These are phyloP conservation scores for Cerrena zonata DNA, from an alignment of 1,284 basidiomycete species.

Conservation along the genomic window DNA sequence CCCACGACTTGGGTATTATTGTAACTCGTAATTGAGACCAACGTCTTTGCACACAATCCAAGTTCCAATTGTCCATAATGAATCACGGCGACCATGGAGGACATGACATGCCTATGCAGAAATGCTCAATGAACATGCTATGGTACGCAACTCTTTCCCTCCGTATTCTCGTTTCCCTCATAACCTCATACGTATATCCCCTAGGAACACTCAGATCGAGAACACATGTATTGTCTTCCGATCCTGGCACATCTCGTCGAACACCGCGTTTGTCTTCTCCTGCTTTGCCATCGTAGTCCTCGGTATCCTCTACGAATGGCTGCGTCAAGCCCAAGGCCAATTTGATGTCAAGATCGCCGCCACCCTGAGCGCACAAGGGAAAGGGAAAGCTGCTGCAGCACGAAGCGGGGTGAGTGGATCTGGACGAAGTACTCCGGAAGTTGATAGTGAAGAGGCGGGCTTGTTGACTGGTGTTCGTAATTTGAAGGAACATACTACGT, in stretches of 20 bases:
- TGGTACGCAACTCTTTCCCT: conserved; percentile 36
- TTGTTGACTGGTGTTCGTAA: conserved; percentile 46
- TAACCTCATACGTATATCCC: not conserved
- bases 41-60: no score
- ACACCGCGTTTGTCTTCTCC: conserved; percentile 51
- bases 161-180: not conserved
- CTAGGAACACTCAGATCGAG: conserved; percentile 67
- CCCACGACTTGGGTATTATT: no score
- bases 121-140: conserved; percentile 66
- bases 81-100: conserved; percentile 44
- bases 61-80: conserved; percentile 21
- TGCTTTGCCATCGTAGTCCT: conserved; percentile 57
- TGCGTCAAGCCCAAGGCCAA: conserved; percentile 53
- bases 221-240: conserved; percentile 73
- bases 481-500: conserved; percentile 37
- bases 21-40: no score
- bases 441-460: conserved; percentile 45
- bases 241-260: conserved; percentile 66
- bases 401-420: conserved; percentile 30
- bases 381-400: conserved; percentile 39
- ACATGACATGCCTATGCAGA: conserved; percentile 32
- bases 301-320: conserved; percentile 69
- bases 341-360: conserved; percentile 56
- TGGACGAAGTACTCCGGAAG: conserved; percentile 38
- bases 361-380: conserved; percentile 38